Base-by-base conservation (phyloP, 2,329 filamentous ascomycete genomes). In the Phoma sp. region DNA sequence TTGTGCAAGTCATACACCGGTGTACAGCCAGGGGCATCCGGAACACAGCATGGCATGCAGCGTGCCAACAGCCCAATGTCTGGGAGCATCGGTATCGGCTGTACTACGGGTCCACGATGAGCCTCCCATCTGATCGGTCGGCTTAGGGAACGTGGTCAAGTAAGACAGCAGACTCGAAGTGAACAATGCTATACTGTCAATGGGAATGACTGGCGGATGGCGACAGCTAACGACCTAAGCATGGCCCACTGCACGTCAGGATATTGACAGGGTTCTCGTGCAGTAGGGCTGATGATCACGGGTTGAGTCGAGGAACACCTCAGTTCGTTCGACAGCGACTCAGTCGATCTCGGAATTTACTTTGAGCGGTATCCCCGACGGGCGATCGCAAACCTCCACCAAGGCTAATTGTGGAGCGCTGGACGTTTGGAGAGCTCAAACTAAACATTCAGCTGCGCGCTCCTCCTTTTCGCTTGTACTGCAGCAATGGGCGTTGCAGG, bases 241-340 rank as follows among this genome's bases (percentile, higher is more conserved):
- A 37, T 55, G 48, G 46, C 46, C 45, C 44, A 37, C 40, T 55
- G 46, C 46, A 25, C 45, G 45, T 55, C 52, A 25, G 39, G 52
- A 50, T 46, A 46, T 24, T 37, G 47, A 41, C 52, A 55, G 42
- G 52, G 52, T 42, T 54, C 36, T 49, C 10, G 24, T 55, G 41
- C 45, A 55, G 52, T 50, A 55, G 52, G 41, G 52, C 52, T 55
- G 52, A 41, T 47, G 46, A 50, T 50, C 46, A 42, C 47, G 52
- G 41, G 52, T 33, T 25, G 40, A 18, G 18, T 27, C 22, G 45
- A 18, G 42, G 37, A 46, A 55, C 41, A 46, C 30, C 30, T 41
- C 11, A 37, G 30, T 14, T 41, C 14, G 33, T 39, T 49, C 35
- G 40, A 49, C 36, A 47, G 41, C 29, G 40, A 49, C 36, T 35